Evolutionary conservation across 2,329 filamentous ascomycete species (phyloP), one percentile per base, ranked within the genome.

Genomic region (Aspergillus fumigatiaffinis): DNA sequence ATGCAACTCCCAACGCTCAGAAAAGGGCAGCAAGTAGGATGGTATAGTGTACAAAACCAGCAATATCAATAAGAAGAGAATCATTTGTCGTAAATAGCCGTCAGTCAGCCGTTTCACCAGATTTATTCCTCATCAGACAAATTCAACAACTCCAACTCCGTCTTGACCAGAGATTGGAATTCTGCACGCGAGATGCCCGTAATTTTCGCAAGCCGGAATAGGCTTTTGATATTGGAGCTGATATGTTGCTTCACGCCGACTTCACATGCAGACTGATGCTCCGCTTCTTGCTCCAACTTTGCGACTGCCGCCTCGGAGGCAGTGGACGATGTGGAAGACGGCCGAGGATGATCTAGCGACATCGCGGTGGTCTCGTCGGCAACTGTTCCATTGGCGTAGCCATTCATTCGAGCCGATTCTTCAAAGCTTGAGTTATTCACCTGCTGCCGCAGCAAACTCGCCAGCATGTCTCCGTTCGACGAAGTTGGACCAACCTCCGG

Each of bases 161-260:
- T 80, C 67, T 77, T 76, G n/a, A 87, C 79, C 50, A 87, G 74
- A 26, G 79, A 72, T 68, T 84, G 80, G 69, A 88, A 88, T 56
- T 87, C 85, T 23, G 76, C 74, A 41, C 81, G 74, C 20, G 81
- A 78, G 61, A 88, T 84, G 1, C 85, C 85, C 3, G 81, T 81
- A 26, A 79, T 79, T 64, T 77, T 81, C 1, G 84, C 84, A 54
- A 88, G 69, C 3, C 84, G 79, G 71, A 84, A 87, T 66, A 88
- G 69, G 66, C 83, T 86, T 74, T 87, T 87, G 64, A 88, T 78
- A 62, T 83, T 84, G 1, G 82, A 84, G 59, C 82, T 79, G 56
- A 88, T 85, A 63, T 88, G 85, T 67, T 86, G 83, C 63, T 84
- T 82, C 51, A 87, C 82, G 3, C 82, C 85, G 9, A 84, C 71